Conservation (phyloP, 73 alveolate genomes). For the Tetrahymena thermophila region DNA sequence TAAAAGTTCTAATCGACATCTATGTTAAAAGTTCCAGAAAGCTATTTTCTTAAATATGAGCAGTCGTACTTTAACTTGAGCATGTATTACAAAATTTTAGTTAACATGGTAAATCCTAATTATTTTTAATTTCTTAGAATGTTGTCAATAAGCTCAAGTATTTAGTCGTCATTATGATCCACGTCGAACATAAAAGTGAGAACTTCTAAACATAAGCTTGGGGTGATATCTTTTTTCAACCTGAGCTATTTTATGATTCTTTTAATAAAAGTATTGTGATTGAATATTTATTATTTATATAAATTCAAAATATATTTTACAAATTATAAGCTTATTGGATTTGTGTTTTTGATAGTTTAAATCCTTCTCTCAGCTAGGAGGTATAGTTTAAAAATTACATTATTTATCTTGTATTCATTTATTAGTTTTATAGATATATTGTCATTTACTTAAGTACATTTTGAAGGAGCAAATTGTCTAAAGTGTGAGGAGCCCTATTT, state of each 20-base stretch:
- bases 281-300: not conserved
- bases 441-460: not conserved
- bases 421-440: not conserved
- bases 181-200: not conserved
- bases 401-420: not conserved
- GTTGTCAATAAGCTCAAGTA: not conserved
- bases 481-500: not conserved
- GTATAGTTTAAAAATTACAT: not conserved
- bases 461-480: not conserved
- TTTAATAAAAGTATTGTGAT: not conserved
- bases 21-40: not conserved
- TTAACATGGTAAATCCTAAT: not conserved
- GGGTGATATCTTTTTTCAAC: not conserved
- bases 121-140: not conserved
- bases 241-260: not conserved
- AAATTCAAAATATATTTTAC: not conserved
- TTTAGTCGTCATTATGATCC: not conserved
- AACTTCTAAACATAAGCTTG: not conserved
- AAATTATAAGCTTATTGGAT: not conserved
- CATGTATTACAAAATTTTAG: not conserved
- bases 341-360: not conserved
- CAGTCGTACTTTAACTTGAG: not conserved
- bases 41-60: not conserved
- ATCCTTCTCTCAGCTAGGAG: not conserved
- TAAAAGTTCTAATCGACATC: not conserved